Evolutionary conservation across 768 basidiomycete genomes (phyloP).

Genomic region (Mycena pura): DNA sequence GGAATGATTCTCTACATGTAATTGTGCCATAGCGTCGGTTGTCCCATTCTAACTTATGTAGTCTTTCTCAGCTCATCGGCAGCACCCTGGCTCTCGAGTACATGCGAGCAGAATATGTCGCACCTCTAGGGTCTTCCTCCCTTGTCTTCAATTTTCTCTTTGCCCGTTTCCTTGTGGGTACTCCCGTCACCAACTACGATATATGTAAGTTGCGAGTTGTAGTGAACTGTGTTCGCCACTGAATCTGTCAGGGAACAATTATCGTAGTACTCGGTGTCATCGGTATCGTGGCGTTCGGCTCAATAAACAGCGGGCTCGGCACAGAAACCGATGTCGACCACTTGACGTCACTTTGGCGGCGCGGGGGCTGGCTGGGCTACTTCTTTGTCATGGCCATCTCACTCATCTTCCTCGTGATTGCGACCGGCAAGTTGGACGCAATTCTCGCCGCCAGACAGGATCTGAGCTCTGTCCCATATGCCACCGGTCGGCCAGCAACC

Average conservation of each 20-base stretch:
- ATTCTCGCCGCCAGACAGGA: slow-evolving; percentile 77
- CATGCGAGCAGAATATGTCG: slow-evolving; percentile 89
- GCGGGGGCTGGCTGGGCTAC: slow-evolving; percentile 89
- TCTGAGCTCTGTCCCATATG: slow-evolving; percentile 63
- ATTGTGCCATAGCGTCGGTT: no score
- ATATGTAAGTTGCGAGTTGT: slow-evolving; percentile 73
- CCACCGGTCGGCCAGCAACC: slow-evolving; percentile 41
- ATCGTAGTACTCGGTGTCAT: slow-evolving; percentile 85
- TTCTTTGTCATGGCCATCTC: slow-evolving; percentile 82
- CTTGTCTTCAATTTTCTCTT: slow-evolving; percentile 97
- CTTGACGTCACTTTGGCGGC: slow-evolving; percentile 84
- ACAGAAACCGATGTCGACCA: slow-evolving; percentile 75
- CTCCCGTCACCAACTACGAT: slow-evolving; percentile 83
- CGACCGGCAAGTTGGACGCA: slow-evolving; percentile 74
- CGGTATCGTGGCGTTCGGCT: slow-evolving; percentile 88
- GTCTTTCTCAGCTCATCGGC: slow-evolving; percentile 85
- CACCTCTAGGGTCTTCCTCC: slow-evolving; percentile 91
- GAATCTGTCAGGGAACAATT: slow-evolving; percentile 68
- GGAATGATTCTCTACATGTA: slow-evolving; percentile 96
- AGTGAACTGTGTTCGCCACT: background rate
- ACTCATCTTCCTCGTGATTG: slow-evolving; percentile 69
- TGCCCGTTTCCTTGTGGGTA: slow-evolving; percentile 87
- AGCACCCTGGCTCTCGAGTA: slow-evolving; percentile 88
- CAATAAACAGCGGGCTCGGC: slow-evolving; percentile 81
- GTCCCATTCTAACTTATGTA: slow-evolving; percentile 39